phyloP scores from a whole-genome alignment of 805 yeast genomes.

The Lipomyces starkeyi region DNA sequence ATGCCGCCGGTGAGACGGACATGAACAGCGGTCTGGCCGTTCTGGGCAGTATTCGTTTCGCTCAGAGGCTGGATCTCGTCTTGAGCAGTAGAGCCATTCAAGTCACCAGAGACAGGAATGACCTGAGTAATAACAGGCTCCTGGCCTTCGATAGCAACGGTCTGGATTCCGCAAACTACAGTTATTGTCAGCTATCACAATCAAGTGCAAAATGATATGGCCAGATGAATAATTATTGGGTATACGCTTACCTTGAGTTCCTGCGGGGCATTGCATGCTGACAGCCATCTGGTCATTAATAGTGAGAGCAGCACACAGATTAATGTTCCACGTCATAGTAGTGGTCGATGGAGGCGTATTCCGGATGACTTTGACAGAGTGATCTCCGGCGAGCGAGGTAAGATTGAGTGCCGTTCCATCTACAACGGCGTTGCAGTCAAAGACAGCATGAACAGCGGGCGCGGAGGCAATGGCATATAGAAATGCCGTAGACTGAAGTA shows the following conservation, averaged over 20 bases:
- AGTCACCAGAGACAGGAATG: conserved; percentile 53
- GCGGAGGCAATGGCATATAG: conserved; percentile 17
- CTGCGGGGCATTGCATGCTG: conserved; percentile 63
- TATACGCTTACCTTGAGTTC: conserved; percentile 55
- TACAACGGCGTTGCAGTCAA: conserved; percentile 42
- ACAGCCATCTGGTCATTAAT: conserved; percentile 45
- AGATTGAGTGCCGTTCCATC: conserved; percentile 49
- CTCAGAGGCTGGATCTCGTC: conserved; percentile 13
- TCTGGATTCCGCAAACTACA: conserved; percentile 71
- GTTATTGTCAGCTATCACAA: background rate
- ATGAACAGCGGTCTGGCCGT: conserved; percentile 28
- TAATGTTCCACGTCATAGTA: conserved; percentile 68
- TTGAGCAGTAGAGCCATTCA: conserved; percentile 39
- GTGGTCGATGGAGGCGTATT: conserved; percentile 83
- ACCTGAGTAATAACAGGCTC: conserved; percentile 61
- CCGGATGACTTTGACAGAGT: conserved; percentile 49
- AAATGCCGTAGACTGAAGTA: conserved; percentile 15
- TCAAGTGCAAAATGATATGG: background rate
- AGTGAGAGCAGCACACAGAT: conserved; percentile 65
- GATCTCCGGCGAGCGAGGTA: conserved; percentile 57
- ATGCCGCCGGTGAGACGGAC: conserved; percentile 57
- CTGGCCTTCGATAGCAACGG: conserved; percentile 57
- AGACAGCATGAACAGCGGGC: conserved; percentile 37
- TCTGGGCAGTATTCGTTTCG: conserved; percentile 8
- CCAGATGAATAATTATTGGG: background rate